These are phyloP conservation scores for Xylaria digitata DNA, from an alignment of 2,329 filamentous ascomycete species.

Conservation along the genomic window DNA sequence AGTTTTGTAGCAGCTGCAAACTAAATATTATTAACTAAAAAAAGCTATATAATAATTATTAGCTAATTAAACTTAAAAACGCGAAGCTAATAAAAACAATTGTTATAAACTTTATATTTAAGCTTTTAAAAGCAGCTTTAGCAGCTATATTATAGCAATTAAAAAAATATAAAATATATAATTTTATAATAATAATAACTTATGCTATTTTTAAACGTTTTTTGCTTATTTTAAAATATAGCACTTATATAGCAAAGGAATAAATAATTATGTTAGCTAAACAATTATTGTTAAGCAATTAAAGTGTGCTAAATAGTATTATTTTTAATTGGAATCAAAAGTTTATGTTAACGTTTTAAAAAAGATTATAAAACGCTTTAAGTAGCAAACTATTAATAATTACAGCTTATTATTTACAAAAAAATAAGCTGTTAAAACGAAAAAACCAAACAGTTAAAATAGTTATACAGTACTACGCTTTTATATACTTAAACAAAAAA, in stretches of 20 bases:
- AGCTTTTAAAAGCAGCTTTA: background rate
- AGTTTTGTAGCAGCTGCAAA: background rate
- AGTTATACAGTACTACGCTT: background rate
- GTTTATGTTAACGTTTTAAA: background rate
- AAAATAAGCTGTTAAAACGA: background rate
- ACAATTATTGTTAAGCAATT: background rate
- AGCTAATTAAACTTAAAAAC: background rate
- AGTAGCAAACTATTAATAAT: background rate
- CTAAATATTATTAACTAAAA: background rate
- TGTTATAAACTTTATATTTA: background rate
- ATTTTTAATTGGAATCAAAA: background rate
- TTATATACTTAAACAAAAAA: background rate
- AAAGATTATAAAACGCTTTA: background rate
- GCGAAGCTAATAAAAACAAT: background rate
- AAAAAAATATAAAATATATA: background rate
- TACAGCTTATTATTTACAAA: background rate
- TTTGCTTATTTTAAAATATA: no score
- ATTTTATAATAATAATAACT: background rate
- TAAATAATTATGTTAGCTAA: background rate
- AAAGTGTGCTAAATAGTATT: background rate
- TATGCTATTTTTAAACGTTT: background rate
- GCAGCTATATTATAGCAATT: background rate
- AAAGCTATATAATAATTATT: background rate
- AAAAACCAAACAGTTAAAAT: slow-evolving; percentile 1
- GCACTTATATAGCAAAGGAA: background rate